Evolutionary conservation across 106 monocot species (phyloP).

Genomic region (Dactylorhiza incarnata): DNA sequence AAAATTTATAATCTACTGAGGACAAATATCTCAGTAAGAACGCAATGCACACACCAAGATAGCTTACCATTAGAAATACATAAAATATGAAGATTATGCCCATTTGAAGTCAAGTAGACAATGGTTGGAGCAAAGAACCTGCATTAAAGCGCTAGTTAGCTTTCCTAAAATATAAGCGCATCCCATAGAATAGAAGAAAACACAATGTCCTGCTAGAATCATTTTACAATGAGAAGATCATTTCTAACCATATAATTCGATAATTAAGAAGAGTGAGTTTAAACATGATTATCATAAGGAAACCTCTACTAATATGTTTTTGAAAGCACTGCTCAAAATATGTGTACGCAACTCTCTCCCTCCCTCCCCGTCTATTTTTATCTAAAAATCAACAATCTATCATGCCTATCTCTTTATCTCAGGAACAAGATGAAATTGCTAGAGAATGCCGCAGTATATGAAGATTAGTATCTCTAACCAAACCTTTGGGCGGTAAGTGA

Average conservation of each 20-base stretch:
- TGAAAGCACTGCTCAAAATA: background rate
- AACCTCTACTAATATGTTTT: background rate
- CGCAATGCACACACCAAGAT: background rate
- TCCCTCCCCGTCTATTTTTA: background rate
- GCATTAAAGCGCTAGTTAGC: background rate
- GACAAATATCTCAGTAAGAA: background rate
- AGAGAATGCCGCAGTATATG: background rate
- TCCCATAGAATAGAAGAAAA: background rate
- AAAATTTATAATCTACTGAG: background rate
- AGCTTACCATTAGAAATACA: slow-evolving; percentile 8
- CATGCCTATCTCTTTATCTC: background rate
- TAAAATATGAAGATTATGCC: slow-evolving; percentile 2
- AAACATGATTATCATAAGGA: background rate
- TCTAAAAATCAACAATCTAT: background rate
- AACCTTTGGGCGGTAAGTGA: background rate
- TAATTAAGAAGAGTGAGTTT: background rate
- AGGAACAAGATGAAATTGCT: background rate
- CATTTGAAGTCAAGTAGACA: slow-evolving; percentile 7
- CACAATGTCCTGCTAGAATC: background rate
- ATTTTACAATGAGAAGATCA: background rate
- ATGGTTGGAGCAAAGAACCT: slow-evolving; percentile 14
- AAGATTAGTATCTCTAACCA: background rate
- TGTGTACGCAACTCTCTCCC: background rate
- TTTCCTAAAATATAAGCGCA: slow-evolving; percentile 2
- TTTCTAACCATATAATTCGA: slow-evolving; percentile 1